Evolutionary conservation across 2,329 filamentous ascomycete genomes (phyloP).

Genomic region (Claviceps pazoutovae): DNA sequence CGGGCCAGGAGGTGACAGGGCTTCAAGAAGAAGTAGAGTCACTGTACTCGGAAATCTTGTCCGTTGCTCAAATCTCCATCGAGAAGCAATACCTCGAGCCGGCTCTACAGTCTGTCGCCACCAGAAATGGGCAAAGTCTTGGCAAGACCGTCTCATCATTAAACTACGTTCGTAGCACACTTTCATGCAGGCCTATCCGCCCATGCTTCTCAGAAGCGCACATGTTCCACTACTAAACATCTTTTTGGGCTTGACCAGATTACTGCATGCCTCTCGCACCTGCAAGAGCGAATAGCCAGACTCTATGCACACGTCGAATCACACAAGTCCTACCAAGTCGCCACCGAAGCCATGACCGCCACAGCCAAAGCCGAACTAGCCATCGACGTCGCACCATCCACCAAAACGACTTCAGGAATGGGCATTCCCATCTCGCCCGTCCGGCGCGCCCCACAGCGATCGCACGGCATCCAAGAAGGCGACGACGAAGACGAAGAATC

Average conservation of each 20-base stretch:
- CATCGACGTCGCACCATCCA: constrained; percentile 9
- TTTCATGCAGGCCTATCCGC: too few relatives aligned
- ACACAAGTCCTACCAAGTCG: constrained; percentile 31
- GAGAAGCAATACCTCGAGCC: constrained; percentile 54
- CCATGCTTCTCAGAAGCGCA: too few relatives aligned
- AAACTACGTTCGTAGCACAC: constrained; percentile 27
- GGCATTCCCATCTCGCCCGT: constrained; percentile 20
- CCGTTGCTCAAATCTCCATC: constrained; percentile 56
- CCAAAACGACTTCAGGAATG: constrained; percentile 11
- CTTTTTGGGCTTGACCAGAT: constrained; percentile 22
- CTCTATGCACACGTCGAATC: constrained; percentile 29
- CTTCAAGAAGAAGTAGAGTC: constrained; percentile 54
- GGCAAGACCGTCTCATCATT: constrained; percentile 32
- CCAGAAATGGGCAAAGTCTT: constrained; percentile 29
- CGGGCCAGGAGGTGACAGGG: constrained; percentile 29
- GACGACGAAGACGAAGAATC: constrained; percentile 15
- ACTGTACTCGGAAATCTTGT: constrained; percentile 53
- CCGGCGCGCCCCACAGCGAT: constrained; percentile 21
- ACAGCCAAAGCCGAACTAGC: constrained; percentile 31
- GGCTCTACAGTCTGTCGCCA: constrained; percentile 32
- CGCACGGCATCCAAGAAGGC: constrained; percentile 18
- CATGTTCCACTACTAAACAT: constrained; percentile 10
- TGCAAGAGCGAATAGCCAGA: constrained; percentile 31
- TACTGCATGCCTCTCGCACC: constrained; percentile 35
- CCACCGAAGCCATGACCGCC: constrained; percentile 24